Evolutionary conservation across 352 stramenopile genomes (phyloP), one percentile per base, ranked within the genome.

Genomic region (Globisporangium uncinulatum): DNA sequence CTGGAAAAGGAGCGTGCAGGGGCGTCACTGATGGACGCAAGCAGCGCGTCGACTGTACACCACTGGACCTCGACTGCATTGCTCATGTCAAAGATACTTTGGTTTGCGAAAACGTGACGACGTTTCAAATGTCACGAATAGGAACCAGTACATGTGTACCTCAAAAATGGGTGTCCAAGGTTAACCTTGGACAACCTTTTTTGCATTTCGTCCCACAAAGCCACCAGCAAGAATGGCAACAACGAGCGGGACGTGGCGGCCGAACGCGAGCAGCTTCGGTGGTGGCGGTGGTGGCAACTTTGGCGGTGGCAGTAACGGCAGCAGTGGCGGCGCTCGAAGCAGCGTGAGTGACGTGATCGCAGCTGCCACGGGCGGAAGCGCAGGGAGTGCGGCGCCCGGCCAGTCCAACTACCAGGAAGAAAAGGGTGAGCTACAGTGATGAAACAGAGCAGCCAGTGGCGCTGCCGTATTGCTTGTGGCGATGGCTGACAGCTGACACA

Each of bases 321-420:
- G 6, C 34, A 6, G 34, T 13, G 34, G 34, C 34, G 34, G 34
- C 10, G 34, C 34, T 39, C 2, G 34, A 39, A 39, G 41, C 41
- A 63, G 34, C 20, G 57, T 42, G 57, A 63, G 49, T 34, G 50
- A 63, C 19, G 42, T 58, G n/a, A 36, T 61, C 50, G 41, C 56
- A 4, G 24, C 34, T n/a, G 41, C 54, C 10, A 43, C 46, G 17
- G 56, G 21, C 3, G 56, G 37, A 0, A 43, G 32, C 1, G 48
- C 36, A 13, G 36, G 34, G 1, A 51, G 52, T 20, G 41, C 53
- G 2, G 65, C 54, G 42, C 51, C 60, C 6, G 64, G 64, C 0
- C 47, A 63, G 43, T 71, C 65, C 41, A 71, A 86, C 50, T 83
- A 86, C 57, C 48, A 57, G 29, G 73, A 82, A 29, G 76, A 83